Evolutionary conservation across 2,329 filamentous ascomycete species (phyloP), one percentile per base, ranked within the genome.

Genomic region (Aspergillus sojae): DNA sequence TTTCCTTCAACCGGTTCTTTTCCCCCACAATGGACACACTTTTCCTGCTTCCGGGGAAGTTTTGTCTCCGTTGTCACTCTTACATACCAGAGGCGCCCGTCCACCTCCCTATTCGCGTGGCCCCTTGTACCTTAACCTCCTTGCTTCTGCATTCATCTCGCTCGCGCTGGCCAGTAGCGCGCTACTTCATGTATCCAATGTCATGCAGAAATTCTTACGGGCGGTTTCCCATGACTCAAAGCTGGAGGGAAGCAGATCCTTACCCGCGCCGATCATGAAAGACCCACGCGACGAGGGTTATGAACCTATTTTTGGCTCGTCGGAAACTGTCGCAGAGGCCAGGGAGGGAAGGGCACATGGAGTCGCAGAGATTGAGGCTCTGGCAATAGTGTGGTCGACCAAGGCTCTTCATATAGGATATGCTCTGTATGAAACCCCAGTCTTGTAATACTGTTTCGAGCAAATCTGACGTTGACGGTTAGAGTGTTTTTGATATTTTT

Each of bases 401-500:
- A 45, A 41, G 26, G 61, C 62, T 7, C 41, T 64, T 2, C 30
- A 48, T 16, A 52, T 23, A 1, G 48, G 59, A 52, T 64, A 62
- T n/a, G 48, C 30, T n/a, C 23, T 62, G 59, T 64, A 43, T 16
- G 62, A 43, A 12, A 30, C 16, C 21, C 14, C 30, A 5, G 3
- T 26, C n/a, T n/a, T 6, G 6, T 41, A 10, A 4, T 28, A 5
- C 16, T 19, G 6, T 2, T 23, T 23, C 5, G 19, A 39, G 34
- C 21, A 34, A 12, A 5, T 21, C 43, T 26, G 30, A 21, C 23
- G 32, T 55, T 21, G 39, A 10, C 4, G 6, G 5, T 12, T 21
- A 66, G 64, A 41, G 57, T 66, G 19, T 66, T 58, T 19, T 10
- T 66, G 5, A 58, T 64, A 23, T 64, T 61, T 32, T 65, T 65